Evolutionary conservation across 2,329 filamentous ascomycete species (phyloP).

Genomic region (Orbilia quercus): DNA sequence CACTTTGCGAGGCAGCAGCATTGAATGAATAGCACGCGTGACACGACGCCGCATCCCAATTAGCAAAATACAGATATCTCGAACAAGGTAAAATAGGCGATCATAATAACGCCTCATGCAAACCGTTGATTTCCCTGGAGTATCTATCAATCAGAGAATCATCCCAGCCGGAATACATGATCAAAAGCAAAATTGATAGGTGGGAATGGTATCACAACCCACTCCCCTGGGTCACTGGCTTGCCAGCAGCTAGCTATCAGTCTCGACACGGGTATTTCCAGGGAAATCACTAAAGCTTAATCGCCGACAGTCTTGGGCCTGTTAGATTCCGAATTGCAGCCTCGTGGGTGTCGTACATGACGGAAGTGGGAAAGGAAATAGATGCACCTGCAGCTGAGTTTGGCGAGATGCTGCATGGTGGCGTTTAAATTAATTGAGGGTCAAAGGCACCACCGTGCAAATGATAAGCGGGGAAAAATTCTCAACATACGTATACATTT

Average conservation of each 20-base stretch:
- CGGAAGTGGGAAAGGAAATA: conserved; percentile 8
- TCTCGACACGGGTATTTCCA: neutral
- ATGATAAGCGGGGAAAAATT: too few species aligned
- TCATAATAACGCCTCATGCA: neutral
- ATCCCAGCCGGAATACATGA: neutral
- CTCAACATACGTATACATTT: too few species aligned
- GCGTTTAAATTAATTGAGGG: conserved; percentile 7
- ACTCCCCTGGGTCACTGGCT: conserved; percentile 6
- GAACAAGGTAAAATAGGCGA: conserved; percentile 13
- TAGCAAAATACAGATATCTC: neutral
- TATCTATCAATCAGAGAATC: neutral
- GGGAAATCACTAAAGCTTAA: conserved; percentile 26
- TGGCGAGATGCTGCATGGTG: conserved; percentile 45
- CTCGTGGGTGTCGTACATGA: conserved; percentile 20
- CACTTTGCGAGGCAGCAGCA: conserved; percentile 14
- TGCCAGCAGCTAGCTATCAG: neutral
- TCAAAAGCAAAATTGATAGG: neutral
- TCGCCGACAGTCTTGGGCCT: conserved; percentile 23
- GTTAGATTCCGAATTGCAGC: conserved; percentile 33
- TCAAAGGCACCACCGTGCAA: too few species aligned
- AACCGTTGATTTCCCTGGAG: neutral
- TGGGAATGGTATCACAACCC: conserved; percentile 15
- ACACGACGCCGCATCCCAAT: conserved; percentile 19
- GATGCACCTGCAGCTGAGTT: neutral
- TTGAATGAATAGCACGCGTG: conserved; percentile 3